Evolutionary conservation across 2,329 filamentous ascomycete species (phyloP).

Genomic region (Epicoccum nigrum): DNA sequence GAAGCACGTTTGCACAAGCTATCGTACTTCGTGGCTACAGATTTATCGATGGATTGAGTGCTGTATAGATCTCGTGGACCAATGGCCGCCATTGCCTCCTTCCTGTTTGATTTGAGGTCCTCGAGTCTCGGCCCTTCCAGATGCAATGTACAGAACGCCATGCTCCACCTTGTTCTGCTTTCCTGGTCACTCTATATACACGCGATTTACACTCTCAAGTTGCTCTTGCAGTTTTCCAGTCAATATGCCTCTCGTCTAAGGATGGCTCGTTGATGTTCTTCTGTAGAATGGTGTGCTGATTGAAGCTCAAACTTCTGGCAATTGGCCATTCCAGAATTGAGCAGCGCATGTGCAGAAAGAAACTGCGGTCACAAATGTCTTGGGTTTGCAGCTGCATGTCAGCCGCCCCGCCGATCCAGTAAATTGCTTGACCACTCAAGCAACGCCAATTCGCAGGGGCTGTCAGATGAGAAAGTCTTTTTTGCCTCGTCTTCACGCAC

Average conservation of each 20-base stretch:
- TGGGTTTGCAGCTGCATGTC: constrained; percentile 23
- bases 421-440: constrained; percentile 28
- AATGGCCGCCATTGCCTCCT: not conserved
- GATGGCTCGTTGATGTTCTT: not conserved
- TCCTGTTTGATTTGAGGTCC: not conserved
- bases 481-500: constrained; percentile 4
- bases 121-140: not conserved
- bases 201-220: too few species aligned
- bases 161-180: too few species aligned
- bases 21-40: not conserved
- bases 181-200: too few species aligned
- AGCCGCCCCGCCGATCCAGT: constrained; percentile 24
- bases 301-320: not conserved
- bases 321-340: not conserved
- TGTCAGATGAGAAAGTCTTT: constrained; percentile 12
- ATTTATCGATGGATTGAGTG: too few species aligned
- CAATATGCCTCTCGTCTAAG: not conserved
- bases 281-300: not conserved
- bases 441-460: constrained; percentile 15
- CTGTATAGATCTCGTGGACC: too few species aligned
- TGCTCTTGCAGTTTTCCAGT: not conserved
- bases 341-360: constrained; percentile 1
- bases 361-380: constrained; percentile 5
- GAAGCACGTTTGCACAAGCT: not conserved
- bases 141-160: too few species aligned